Evolutionary conservation across 805 yeast genomes (phyloP).

Genomic region (Myxozyma mucilagina): DNA sequence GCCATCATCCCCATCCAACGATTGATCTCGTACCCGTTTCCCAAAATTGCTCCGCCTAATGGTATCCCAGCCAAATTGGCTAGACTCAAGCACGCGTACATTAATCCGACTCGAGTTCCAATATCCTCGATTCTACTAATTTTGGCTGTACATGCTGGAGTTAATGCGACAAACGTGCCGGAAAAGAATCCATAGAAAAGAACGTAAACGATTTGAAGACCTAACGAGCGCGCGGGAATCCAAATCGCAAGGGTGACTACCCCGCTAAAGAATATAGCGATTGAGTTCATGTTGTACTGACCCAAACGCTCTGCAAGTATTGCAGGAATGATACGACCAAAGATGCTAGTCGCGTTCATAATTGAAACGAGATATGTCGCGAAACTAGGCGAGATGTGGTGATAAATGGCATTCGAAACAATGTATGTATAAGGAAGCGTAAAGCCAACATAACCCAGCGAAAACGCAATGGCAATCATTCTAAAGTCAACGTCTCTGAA

Average conservation of each 20-base stretch:
- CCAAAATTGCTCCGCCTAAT: conserved; percentile 37
- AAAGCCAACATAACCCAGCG: conserved; percentile 26
- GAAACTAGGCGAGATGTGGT: conserved; percentile 29
- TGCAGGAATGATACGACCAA: conserved; percentile 56
- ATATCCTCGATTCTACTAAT: conserved; percentile 36
- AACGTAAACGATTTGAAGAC: conserved; percentile 38
- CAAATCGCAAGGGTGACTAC: conserved; percentile 40
- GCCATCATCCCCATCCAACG: conserved; percentile 28
- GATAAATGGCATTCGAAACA: conserved; percentile 36
- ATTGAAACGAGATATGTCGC: conserved; percentile 40
- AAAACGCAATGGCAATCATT: conserved; percentile 20
- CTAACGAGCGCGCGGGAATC: conserved; percentile 39
- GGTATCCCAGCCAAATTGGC: conserved; percentile 43
- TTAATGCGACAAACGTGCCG: conserved; percentile 41
- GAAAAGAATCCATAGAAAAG: conserved; percentile 40
- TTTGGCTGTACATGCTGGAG: conserved; percentile 39
- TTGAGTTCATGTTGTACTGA: conserved; percentile 45
- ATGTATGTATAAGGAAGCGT: conserved; percentile 39
- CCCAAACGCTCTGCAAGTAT: conserved; percentile 52
- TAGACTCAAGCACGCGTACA: conserved; percentile 58
- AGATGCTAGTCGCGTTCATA: conserved; percentile 40
- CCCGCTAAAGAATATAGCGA: conserved; percentile 38
- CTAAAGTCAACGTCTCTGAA: conserved; percentile 19
- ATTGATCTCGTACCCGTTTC: conserved; percentile 8
- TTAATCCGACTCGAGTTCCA: conserved; percentile 58